Percentiles rank a stretch among this genome's conserved stretches.
These are phyloP conservation scores for Panicum miliaceum DNA, from an alignment of 176 grass and related monocot genomes.

Conservation along the genomic window DNA sequence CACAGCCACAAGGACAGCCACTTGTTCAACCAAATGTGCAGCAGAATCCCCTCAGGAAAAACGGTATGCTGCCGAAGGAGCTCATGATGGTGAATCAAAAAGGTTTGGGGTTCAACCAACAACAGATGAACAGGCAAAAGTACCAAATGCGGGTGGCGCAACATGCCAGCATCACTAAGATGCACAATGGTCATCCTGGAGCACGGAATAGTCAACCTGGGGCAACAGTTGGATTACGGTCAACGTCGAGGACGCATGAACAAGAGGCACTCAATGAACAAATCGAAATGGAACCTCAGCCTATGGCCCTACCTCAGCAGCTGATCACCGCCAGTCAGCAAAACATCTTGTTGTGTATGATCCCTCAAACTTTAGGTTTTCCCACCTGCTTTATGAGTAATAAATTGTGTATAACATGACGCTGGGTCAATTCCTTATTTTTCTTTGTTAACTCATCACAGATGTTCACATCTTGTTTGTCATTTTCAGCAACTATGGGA, in stretches of 20 bases:
- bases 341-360: background rate
- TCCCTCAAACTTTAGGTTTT: background rate
- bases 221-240: background rate
- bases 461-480: background rate
- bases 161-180: background rate
- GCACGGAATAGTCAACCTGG: background rate
- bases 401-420: background rate
- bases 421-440: background rate
- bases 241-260: background rate
- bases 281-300: background rate
- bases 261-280: background rate
- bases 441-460: background rate
- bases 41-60: background rate
- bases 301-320: too few species aligned
- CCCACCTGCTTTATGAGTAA: background rate
- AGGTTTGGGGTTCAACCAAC: conserved; percentile 8
- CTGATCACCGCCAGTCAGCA: background rate
- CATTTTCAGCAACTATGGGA: conserved; percentile 6
- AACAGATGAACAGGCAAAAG: background rate
- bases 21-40: conserved; percentile 7
- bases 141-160: background rate
- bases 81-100: conserved; percentile 25
- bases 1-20: background rate
- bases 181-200: background rate
- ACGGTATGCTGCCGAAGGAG: background rate